These are phyloP conservation scores for Eremochloa ophiuroides DNA, from an alignment of 176 grass and related monocot species.

Conservation along the genomic window DNA sequence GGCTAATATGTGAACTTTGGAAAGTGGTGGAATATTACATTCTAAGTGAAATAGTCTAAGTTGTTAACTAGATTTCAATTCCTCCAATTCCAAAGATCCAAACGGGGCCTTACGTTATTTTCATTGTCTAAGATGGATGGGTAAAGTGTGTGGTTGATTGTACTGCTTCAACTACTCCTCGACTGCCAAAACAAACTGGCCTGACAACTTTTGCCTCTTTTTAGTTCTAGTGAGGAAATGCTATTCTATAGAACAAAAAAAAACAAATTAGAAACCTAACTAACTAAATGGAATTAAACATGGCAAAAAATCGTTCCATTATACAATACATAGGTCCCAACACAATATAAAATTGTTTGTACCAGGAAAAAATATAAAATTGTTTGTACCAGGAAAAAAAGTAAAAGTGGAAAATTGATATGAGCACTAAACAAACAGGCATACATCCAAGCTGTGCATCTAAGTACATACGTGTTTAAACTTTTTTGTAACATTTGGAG, in stretches of 20 bases:
- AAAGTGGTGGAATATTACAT: too few relatives aligned
- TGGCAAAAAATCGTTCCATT: not conserved
- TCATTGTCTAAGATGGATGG: not conserved
- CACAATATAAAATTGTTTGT: constrained; percentile 11
- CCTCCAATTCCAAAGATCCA: too few relatives aligned
- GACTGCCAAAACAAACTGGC: not conserved
- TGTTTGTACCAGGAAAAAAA: too few relatives aligned
- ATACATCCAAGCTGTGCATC: not conserved
- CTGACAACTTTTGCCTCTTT: not conserved
- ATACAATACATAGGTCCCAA: not conserved
- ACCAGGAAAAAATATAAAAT: too few relatives aligned
- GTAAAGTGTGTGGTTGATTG: not conserved
- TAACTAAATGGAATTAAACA: constrained; percentile 14
- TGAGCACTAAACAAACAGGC: not conserved
- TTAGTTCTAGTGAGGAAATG: not conserved
- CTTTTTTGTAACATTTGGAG: not conserved
- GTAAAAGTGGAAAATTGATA: too few relatives aligned
- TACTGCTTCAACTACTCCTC: not conserved
- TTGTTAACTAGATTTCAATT: too few relatives aligned
- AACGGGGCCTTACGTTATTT: too few relatives aligned
- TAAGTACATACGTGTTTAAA: not conserved
- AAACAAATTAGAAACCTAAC: constrained; percentile 3
- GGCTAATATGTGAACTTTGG: too few relatives aligned
- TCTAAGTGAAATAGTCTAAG: too few relatives aligned
- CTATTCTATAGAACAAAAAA: constrained; percentile 15